These are phyloP conservation scores for Sporobolomyces roseus DNA, from an alignment of 768 basidiomycete genomes.

Conservation along the genomic window DNA sequence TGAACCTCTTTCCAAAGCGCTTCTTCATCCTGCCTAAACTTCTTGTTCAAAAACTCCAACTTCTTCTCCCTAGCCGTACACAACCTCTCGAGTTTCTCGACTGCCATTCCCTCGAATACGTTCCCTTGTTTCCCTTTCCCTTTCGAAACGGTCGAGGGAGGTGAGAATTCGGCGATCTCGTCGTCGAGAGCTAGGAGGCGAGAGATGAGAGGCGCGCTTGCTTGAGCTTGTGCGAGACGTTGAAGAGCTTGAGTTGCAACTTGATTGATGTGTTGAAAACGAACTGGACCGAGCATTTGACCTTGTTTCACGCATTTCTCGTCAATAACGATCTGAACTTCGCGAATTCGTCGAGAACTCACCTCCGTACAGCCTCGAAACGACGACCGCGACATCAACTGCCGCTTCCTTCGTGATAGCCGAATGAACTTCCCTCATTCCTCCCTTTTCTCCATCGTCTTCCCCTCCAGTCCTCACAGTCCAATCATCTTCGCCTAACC, in stretches of 20 bases:
- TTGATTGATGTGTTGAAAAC: constrained; percentile 73
- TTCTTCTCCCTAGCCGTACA: background rate
- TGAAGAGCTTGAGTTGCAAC: constrained; percentile 61
- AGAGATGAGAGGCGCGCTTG: constrained; percentile 6
- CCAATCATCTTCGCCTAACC: constrained; percentile 75
- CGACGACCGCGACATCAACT: constrained; percentile 73
- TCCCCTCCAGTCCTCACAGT: constrained; percentile 61
- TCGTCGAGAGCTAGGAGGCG: constrained; percentile 21
- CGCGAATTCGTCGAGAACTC: background rate
- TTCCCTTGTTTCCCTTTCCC: background rate
- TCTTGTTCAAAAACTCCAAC: background rate
- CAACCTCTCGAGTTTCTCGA: constrained; percentile 9
- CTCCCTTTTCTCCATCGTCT: constrained; percentile 73
- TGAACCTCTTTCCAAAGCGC: constrained; percentile 20
- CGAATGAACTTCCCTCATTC: background rate
- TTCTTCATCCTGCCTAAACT: constrained; percentile 10
- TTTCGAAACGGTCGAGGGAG: background rate
- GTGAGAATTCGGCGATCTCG: constrained; percentile 17
- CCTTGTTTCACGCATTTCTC: too few species aligned
- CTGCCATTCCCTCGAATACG: background rate
- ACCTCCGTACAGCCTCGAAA: constrained; percentile 64
- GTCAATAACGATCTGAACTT: background rate
- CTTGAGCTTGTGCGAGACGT: constrained; percentile 20
- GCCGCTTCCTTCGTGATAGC: constrained; percentile 55
- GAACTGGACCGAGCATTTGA: constrained; percentile 66